Conservation (phyloP, 2,329 filamentous ascomycete species). For the Shiraia sp. region DNA sequence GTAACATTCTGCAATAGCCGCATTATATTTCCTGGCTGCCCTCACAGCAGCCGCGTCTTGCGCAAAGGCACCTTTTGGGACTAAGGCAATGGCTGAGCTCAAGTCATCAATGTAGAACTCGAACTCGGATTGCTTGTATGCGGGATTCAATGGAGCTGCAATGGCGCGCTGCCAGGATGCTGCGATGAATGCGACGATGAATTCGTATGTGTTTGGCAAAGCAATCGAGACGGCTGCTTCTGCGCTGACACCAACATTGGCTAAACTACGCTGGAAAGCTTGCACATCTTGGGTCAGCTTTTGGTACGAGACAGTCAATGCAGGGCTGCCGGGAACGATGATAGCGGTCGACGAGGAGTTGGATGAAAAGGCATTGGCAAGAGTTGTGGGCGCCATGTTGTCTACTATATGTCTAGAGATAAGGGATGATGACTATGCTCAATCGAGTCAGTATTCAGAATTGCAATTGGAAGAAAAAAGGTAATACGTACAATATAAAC, state of each 20-base stretch:
- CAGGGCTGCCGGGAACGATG: slow-evolving; percentile 70
- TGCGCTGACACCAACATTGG: slow-evolving; percentile 70
- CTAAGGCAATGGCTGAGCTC: slow-evolving; percentile 75
- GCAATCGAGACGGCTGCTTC: slow-evolving; percentile 79
- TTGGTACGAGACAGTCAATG: slow-evolving; percentile 71
- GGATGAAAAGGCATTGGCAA: slow-evolving; percentile 61
- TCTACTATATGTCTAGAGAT: slow-evolving; percentile 10
- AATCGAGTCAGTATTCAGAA: slow-evolving; percentile 7
- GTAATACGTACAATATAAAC: slow-evolving; percentile 8
- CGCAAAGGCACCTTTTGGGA: slow-evolving; percentile 71
- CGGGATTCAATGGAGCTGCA: slow-evolving; percentile 83
- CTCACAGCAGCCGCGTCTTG: slow-evolving; percentile 72
- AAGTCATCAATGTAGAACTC: slow-evolving; percentile 92
- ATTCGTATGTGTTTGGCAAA: slow-evolving; percentile 82
- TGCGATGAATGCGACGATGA: slow-evolving; percentile 86
- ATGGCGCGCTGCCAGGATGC: slow-evolving; percentile 81
- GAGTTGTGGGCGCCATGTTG: slow-evolving; percentile 60
- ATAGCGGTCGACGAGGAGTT: slow-evolving; percentile 63
- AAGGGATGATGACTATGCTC: slow-evolving; percentile 11
- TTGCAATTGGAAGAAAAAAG: not conserved
- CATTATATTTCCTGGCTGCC: slow-evolving; percentile 77
- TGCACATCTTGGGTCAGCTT: slow-evolving; percentile 68
- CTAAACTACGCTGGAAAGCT: slow-evolving; percentile 77
- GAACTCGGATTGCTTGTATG: slow-evolving; percentile 87
- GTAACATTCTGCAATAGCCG: slow-evolving; percentile 85